Evolutionary conservation across 495 filamentous ascomycete genomes (phyloP), one percentile per base, ranked within the genome.

Genomic region (Aspergillus campestris): DNA sequence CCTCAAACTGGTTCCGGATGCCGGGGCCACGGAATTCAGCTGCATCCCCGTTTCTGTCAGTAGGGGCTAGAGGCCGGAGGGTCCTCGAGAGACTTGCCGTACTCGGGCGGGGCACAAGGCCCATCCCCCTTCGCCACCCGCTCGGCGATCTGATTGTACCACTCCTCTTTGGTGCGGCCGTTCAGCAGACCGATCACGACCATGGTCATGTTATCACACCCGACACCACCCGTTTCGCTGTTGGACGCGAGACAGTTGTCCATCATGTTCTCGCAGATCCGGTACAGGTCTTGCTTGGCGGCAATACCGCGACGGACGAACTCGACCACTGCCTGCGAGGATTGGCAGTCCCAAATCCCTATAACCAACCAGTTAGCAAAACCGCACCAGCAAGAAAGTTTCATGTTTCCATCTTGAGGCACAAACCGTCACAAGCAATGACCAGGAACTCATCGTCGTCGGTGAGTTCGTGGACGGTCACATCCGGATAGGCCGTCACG

Each of bases 121-220:
- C 92, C 92, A 71, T 98, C 94, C 64, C 92, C 92, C 60, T 89
- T 89, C 39, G 91, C 88, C 66, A 97, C 94, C 65, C 92, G 78
- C 67, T 86, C 89, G 49, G 83, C 89, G 66, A 98, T 86, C 71
- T 89, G 80, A 53, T 95, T 84, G 61, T 97, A 97, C 92, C 92
- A 98, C 68, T 96, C 83, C 60, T 95, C 89, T 73, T 94, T 95
- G 56, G 79, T 89, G 74, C 83, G 84, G 61, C 91, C 92, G 52
- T 82, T 79, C 44, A 98, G 79, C 57, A 98, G 79, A 50, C 83
- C 92, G 60, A 98, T 73, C 52, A 98, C 72, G 55, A 83, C 75
- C 86, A 97, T 95, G 52, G 92, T 98, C 92, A 98, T 98, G 73
- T 98, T 98, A 69, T 98, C 92, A 68, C 92, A 98, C 49, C 92